Conservation (phyloP, 768 basidiomycete species). For the Suillus spraguei region DNA sequence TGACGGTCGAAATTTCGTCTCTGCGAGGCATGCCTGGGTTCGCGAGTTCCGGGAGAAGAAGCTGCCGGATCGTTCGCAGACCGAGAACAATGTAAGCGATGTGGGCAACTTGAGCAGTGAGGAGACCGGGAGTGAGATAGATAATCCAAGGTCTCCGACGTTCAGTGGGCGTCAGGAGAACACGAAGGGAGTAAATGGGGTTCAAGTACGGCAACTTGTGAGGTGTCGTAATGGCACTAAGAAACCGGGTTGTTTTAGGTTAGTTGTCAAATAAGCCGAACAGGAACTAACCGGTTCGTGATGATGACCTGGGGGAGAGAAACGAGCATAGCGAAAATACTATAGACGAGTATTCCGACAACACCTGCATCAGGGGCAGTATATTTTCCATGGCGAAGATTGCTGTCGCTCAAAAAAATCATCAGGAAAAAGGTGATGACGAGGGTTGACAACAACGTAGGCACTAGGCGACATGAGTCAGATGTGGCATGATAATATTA, state of each 20-base stretch:
- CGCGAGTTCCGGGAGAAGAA: slow-evolving; percentile 60
- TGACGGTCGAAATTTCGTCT: slow-evolving; percentile 50
- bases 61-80: slow-evolving; percentile 42
- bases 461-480: slow-evolving; percentile 43
- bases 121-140: slow-evolving; percentile 75
- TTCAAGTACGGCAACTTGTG: slow-evolving; percentile 70
- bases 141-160: slow-evolving; percentile 77
- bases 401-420: slow-evolving; percentile 56
- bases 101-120: slow-evolving; percentile 45
- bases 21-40: slow-evolving; percentile 34
- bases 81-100: slow-evolving; percentile 48
- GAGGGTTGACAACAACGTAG: slow-evolving; percentile 48
- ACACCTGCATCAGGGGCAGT: slow-evolving; percentile 62
- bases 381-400: slow-evolving; percentile 65
- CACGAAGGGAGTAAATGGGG: slow-evolving; percentile 58
- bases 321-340: slow-evolving; percentile 64
- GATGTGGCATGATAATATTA: slow-evolving; percentile 41
- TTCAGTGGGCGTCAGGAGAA: slow-evolving; percentile 82
- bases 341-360: slow-evolving; percentile 65
- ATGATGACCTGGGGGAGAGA: slow-evolving; percentile 71
- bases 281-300: slow-evolving; percentile 66
- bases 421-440: slow-evolving; percentile 61
- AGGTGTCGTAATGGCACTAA: slow-evolving; percentile 82
- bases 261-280: background rate
- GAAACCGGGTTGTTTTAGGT: slow-evolving; percentile 3